A percentile compares a stretch with the other conserved stretches of the same genome.
These are phyloP conservation scores for Pachyrhizus erosus DNA, from an alignment of 306 rosid species.

Conservation along the genomic window DNA sequence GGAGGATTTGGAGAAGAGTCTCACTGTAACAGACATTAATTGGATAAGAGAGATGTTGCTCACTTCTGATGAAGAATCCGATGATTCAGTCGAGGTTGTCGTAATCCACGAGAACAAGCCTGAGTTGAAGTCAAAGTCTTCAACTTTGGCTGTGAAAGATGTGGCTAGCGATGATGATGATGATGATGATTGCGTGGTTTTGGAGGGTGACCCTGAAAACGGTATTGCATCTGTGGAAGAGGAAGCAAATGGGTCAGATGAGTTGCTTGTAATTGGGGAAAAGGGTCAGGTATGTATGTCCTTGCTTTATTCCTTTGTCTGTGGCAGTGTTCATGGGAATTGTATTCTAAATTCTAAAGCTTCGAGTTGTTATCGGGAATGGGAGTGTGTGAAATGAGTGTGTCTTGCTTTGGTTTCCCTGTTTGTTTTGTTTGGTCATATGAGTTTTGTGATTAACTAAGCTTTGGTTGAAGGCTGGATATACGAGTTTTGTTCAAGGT, in stretches of 20 bases:
- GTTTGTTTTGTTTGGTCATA: constrained; percentile 10
- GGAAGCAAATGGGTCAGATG: constrained; percentile 57
- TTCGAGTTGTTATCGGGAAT: constrained; percentile 1
- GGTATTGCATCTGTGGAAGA: constrained; percentile 47
- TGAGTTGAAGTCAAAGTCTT: constrained; percentile 49
- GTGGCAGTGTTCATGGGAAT: background rate
- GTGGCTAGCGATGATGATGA: constrained; percentile 50
- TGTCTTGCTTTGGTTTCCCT: constrained; percentile 3
- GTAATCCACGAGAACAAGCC: constrained; percentile 55
- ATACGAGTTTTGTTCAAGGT: background rate
- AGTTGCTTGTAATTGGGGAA: constrained; percentile 73
- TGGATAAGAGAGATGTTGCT: constrained; percentile 60
- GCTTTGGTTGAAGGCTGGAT: constrained; percentile 10
- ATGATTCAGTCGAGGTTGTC: constrained; percentile 62
- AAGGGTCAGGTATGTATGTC: constrained; percentile 72
- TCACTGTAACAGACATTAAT: constrained; percentile 25
- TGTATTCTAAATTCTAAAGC: background rate
- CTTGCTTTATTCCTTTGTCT: background rate
- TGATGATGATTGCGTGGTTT: constrained; percentile 73
- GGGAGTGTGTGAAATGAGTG: background rate
- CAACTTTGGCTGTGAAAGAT: constrained; percentile 35
- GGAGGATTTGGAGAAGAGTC: constrained; percentile 9
- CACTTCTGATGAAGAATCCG: constrained; percentile 40
- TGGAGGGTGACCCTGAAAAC: constrained; percentile 78
- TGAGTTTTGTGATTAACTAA: background rate